Percentiles rank a stretch among this genome's conserved stretches.
Evolutionary conservation across 495 filamentous ascomycete species (phyloP).

Genomic region (Amorphotheca resinae): DNA sequence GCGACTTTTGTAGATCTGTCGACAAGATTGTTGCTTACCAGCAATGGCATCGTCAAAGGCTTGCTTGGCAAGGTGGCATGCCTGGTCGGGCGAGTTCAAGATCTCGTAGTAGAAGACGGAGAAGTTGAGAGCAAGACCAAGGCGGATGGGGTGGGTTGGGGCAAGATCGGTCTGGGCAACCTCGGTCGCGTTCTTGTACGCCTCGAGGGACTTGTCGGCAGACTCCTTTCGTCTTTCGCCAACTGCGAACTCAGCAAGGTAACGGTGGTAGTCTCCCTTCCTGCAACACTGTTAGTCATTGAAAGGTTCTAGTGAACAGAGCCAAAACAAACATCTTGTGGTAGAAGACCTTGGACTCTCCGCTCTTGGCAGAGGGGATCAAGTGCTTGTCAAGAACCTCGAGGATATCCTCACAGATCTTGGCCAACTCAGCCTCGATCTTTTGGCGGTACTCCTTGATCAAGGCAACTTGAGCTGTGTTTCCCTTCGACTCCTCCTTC

Average conservation of each 20-base stretch:
- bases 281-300: slow-evolving; percentile 30
- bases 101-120: slow-evolving; percentile 99
- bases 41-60: slow-evolving; percentile 99
- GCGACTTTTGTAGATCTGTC: too few species aligned
- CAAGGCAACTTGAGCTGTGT: slow-evolving; percentile 76
- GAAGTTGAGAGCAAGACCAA: slow-evolving; percentile 97
- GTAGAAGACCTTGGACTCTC: slow-evolving; percentile 99
- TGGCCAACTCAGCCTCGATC: slow-evolving; percentile 96
- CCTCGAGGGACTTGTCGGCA: slow-evolving; percentile 92
- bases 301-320: neutral
- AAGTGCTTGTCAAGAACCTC: slow-evolving; percentile 93
- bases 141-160: slow-evolving; percentile 97
- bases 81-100: slow-evolving; percentile 95
- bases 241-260: slow-evolving; percentile 95
- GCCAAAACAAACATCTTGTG: slow-evolving; percentile 82
- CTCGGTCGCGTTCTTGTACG: slow-evolving; percentile 97
- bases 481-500: slow-evolving; percentile 99
- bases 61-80: slow-evolving; percentile 98
- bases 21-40: slow-evolving; percentile 53
- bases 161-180: slow-evolving; percentile 96
- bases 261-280: slow-evolving; percentile 99
- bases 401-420: slow-evolving; percentile 98
- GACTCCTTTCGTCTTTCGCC: slow-evolving; percentile 97
- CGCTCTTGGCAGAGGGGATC: slow-evolving; percentile 89
- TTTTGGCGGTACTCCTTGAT: slow-evolving; percentile 99